Conservation (phyloP, 2,329 filamentous ascomycete genomes). For the Neofusicoccum kwambonambiense region DNA sequence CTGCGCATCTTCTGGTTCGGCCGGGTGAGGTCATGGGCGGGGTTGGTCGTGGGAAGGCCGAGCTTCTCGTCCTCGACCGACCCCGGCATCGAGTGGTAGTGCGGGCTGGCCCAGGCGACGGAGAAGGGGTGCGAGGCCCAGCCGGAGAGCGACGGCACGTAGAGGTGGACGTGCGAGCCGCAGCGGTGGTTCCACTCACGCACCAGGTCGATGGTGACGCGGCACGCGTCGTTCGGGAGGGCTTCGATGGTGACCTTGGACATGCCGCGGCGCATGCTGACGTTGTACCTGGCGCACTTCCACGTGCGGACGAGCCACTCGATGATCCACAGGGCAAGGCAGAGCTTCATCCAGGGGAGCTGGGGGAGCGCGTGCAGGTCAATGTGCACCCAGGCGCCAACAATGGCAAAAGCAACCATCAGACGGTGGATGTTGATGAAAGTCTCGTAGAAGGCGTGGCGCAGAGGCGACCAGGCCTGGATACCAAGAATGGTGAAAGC, state of each 20-base stretch:
- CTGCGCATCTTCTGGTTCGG: slow-evolving; percentile 36
- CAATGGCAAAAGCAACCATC: slow-evolving; percentile 66
- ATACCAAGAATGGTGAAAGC: slow-evolving; percentile 67
- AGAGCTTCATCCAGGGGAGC: slow-evolving; percentile 70
- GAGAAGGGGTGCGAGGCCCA: slow-evolving; percentile 52
- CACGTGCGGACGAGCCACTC: slow-evolving; percentile 57
- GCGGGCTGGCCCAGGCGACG: slow-evolving; percentile 34
- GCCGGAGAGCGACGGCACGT: slow-evolving; percentile 50
- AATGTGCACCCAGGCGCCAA: slow-evolving; percentile 77
- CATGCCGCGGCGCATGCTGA: slow-evolving; percentile 46
- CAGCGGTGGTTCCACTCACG: slow-evolving; percentile 54
- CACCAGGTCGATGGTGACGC: slow-evolving; percentile 60
- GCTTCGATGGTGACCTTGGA: slow-evolving; percentile 58
- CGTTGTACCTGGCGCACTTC: slow-evolving; percentile 55
- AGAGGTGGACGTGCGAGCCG: slow-evolving; percentile 61
- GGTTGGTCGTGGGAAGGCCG: slow-evolving; percentile 24
- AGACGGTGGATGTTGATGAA: slow-evolving; percentile 86
- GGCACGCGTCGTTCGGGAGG: slow-evolving; percentile 58
- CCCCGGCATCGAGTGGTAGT: background rate
- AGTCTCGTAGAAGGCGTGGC: slow-evolving; percentile 96
- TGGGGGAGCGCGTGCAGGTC: slow-evolving; percentile 66
- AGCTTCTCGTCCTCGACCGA: slow-evolving; percentile 34
- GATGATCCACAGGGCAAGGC: slow-evolving; percentile 72
- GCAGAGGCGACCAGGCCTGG: slow-evolving; percentile 72
- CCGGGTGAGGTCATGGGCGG: slow-evolving; percentile 28